Percentiles rank a stretch among this genome's conserved stretches.
Conservation (phyloP, 148 eudicot genomes). For the Oxyria digyna region DNA sequence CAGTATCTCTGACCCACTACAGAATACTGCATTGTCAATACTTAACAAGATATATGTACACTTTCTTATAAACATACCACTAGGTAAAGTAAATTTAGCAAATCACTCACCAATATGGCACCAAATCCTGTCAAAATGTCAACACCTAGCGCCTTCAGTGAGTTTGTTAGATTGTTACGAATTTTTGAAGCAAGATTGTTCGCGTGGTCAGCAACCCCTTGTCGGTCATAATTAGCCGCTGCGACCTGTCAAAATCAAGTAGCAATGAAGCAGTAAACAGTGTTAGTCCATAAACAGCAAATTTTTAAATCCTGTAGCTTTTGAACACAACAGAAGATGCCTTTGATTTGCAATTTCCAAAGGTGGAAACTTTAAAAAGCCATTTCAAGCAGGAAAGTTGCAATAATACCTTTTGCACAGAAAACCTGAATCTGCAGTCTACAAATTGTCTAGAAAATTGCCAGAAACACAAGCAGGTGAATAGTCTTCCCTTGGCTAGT, state of each 20-base stretch:
- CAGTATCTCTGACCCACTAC: background rate
- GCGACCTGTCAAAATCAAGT: constrained; percentile 50
- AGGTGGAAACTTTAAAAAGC: no score
- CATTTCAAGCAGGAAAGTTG: background rate
- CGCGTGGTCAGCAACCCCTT: constrained; percentile 96
- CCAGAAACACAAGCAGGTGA: background rate
- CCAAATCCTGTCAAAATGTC: constrained; percentile 96
- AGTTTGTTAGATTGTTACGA: constrained; percentile 72
- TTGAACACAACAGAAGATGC: background rate
- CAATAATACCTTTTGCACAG: background rate
- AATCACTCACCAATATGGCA: constrained; percentile 55
- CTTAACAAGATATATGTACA: background rate
- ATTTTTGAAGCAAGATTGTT: constrained; percentile 88
- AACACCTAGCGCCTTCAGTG: constrained; percentile 86
- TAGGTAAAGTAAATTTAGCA: background rate
- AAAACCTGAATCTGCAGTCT: background rate
- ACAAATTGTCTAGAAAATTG: background rate
- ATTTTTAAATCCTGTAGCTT: background rate
- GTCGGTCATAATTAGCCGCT: constrained; percentile 94
- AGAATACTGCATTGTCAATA: background rate
- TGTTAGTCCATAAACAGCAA: background rate
- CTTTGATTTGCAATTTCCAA: background rate
- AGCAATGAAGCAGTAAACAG: background rate
- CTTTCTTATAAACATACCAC: no score
- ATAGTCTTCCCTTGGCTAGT: background rate